Base-by-base conservation (phyloP, 768 basidiomycete genomes). In the Psilocybe cyanescens region DNA sequence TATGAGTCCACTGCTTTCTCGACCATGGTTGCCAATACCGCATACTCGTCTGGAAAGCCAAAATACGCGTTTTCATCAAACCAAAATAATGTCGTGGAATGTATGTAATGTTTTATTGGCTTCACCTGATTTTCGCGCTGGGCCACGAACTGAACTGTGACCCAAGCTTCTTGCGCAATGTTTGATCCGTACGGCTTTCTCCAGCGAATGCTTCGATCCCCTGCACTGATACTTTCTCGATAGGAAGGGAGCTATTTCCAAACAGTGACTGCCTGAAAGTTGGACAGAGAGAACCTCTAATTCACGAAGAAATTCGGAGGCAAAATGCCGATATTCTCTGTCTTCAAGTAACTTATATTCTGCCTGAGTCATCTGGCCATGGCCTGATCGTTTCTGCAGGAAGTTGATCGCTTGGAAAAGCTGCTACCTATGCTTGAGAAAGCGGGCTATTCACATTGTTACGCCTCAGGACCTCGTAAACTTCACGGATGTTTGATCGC, bases 401-500 rank as follows among this genome's bases (percentile, higher is more conserved):
- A 98, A 81, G 94, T 95, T 7, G 96, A 97, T 69, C 81, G 88
- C 41, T 77, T 95, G 28, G 86, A 90, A 37, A 89, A 86, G 65
- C 78, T 96, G 17, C 73, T 89, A 19, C 91, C 92, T 1, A 76
- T 80, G 19, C 80, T 97, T 6, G 81, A 89, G 48, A 71, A 77
- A 33, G 86, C 86, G 11, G 85, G 86, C 8, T 95, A 95, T 71
- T 73, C 77, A 8, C 75, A 85, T 69, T 81, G 85, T 53, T 90
- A 86, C 72, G 87, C 86, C 6, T 79, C 84, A 37, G 95, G 93
- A 8, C 87, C 83, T 17, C 75, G 76, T 6, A 98, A 98, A 76
- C 84, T 83, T 49, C 95, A 98, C 64, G 95, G 95, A 1, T 91
- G 92, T 71, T 84, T 97, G 56, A 86, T 97, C 61, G 87, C 90